Evolutionary conservation across 1,284 basidiomycete species (phyloP), one percentile per base, ranked within the genome.

Genomic region (Ceratobasidium sp.): DNA sequence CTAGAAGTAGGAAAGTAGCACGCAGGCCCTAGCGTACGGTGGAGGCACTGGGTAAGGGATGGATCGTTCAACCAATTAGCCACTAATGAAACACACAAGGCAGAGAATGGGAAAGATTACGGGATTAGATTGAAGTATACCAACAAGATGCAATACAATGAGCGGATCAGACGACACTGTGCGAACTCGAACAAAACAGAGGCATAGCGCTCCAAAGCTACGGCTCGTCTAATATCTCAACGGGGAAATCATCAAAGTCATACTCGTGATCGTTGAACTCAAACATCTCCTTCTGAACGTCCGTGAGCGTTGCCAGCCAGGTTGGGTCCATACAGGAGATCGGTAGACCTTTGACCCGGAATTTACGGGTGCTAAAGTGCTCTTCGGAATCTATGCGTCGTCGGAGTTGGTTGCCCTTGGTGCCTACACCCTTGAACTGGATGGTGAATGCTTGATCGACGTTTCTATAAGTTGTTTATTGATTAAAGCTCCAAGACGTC

Each of bases 301-400:
- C 58, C 10, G 58, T 61, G 33, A 61, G 58, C 23, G 28, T 40
- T 61, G 58, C 58, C 26, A 61, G 58, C 58, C 58, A 61, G 7
- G 7, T 26, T 7, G 26, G 26, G 26, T 61, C 39, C 28, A 61
- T 40, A 28, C 58, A 61, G 10, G 3, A 33, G 20, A 28, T 9
- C 9, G 58, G 58, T 15, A 61, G 58, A 61, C 58, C 12, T 4
- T n/a, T 7, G n/a, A 61, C 18, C 58, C 12, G 26, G 26, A 61
- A 28, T 12, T 28, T 40, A 40, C 58, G 58, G 7, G 9, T 28
- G 26, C 58, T 61, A 7, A 28, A 61, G 33, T 7, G 20, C 58
- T 26, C 20, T 60, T 60, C 33, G 28, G n/a, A 7, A 40, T 61
- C 58, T 13, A 33, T 12, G 26, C 58, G 58, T 26, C 26, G 9